phyloP scores from a whole-genome alignment of 257 asterid genomes.

The Cynanchum wilfordii region DNA sequence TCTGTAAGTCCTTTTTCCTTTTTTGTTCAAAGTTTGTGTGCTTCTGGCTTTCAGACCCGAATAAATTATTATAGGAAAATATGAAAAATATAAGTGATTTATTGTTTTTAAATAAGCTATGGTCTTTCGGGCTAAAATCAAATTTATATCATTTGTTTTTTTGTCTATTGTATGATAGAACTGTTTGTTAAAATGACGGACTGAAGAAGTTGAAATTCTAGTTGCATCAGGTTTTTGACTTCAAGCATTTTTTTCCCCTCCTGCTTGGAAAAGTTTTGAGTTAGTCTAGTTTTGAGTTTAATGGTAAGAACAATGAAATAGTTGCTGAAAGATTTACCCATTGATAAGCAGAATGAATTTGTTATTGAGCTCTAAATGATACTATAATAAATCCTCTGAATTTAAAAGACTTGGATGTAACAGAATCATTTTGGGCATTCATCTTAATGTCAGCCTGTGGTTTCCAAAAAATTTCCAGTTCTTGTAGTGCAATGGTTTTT shows the following conservation, averaged over 20 bases:
- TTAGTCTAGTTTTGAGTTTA: background rate
- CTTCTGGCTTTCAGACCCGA: background rate
- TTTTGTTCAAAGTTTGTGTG: background rate
- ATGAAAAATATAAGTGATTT: background rate
- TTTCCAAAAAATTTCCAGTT: background rate
- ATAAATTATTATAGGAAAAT: background rate
- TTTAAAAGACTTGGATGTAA: background rate
- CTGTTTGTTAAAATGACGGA: background rate
- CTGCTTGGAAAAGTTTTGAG: background rate
- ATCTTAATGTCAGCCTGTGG: background rate
- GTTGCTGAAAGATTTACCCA: background rate
- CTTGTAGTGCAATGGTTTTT: background rate
- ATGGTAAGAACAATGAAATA: background rate
- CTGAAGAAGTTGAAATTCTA: background rate
- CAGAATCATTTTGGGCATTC: background rate
- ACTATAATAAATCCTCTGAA: no score
- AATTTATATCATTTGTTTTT: background rate
- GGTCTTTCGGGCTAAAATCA: background rate
- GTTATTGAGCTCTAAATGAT: background rate
- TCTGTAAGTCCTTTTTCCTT: slow-evolving; percentile 36
- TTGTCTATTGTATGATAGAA: background rate
- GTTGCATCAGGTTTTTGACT: background rate
- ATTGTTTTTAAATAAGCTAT: background rate
- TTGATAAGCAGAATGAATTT: background rate
- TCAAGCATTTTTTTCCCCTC: background rate